Base-by-base conservation (phyloP, 495 filamentous ascomycete genomes). In the Cercophora scortea region DNA sequence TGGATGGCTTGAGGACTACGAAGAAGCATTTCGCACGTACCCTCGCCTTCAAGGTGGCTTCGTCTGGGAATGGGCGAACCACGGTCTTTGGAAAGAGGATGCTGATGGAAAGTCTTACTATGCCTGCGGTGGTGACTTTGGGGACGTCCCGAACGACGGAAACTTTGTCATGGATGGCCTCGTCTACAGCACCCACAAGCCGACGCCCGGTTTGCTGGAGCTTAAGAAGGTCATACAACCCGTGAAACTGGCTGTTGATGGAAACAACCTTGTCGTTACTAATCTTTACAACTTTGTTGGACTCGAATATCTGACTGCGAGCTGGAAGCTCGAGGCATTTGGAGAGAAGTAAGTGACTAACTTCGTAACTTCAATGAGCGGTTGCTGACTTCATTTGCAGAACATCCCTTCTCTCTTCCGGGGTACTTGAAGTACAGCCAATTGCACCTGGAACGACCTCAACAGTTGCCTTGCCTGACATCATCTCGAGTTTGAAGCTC, bases 21-120 rank as follows among this genome's bases (percentile, higher is more conserved):
- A 80, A 39, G 71, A 83, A 15, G 70, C 72, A 1, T 88, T 86
- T 58, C 73, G 74, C 12, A 64, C 73, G 33, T 59, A 85, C 51
- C 74, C 71, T 0, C 71, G 75, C 9, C 71, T 88, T 6, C 83
- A 87, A 57, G 85, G 85, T 1, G 85, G 85, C 7, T 87, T 83
- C 50, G 77, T 86, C 32, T 88, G 85, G 83, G 83, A 87, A 60
- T 88, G 84, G 84, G 78, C 81, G 1, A 88, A 87, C 58, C 84
- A 87, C 50, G 84, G 85, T 1, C 67, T 89, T 1, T 65, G 74
- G 55, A 76, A 77, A 52, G 64, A 73, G 47, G 65, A 72, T 9
- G 57, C 76, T 40, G 65, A 71, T 18, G 76, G 72, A 13, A 73
- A 72, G 34, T 63, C 71, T 17, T 86, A 77, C 53, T 86, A 84